Evolutionary conservation across 768 basidiomycete species (phyloP).

Genomic region (Rhodotorula babjevae): DNA sequence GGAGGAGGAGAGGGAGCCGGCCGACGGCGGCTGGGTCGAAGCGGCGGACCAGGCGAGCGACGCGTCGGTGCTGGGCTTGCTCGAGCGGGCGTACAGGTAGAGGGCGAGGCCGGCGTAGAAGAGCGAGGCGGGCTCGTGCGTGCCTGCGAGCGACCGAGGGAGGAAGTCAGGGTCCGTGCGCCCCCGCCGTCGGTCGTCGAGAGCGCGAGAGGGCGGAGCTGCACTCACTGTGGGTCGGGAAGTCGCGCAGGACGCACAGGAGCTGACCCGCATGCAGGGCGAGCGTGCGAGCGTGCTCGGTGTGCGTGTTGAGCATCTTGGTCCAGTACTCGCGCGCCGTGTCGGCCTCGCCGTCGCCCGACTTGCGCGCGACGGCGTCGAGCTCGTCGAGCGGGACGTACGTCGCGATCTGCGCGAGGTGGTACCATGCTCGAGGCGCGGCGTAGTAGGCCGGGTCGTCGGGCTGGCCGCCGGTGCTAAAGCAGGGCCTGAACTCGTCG

Average conservation of each 20-base stretch:
- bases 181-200: too few relatives aligned
- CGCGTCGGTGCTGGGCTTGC: too few relatives aligned
- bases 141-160: background rate
- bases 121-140: constrained; percentile 1
- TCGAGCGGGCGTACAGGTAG: constrained; percentile 6
- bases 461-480: background rate
- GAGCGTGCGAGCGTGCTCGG: background rate
- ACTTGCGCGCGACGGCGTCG: constrained; percentile 4
- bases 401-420: constrained; percentile 7
- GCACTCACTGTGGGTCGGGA: background rate
- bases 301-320: background rate
- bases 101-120: constrained; percentile 8
- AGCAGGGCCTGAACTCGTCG: constrained; percentile 1
- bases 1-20: background rate
- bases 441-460: background rate
- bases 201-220: accelerated
- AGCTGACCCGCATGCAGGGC: background rate
- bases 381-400: constrained; percentile 1
- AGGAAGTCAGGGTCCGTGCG: background rate
- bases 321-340: background rate
- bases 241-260: background rate
- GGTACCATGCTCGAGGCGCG: background rate
- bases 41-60: background rate
- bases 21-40: background rate
- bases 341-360: background rate